Evolutionary conservation across 768 basidiomycete genomes (phyloP).

Genomic region (Xerocomus brunneocitrinus): DNA sequence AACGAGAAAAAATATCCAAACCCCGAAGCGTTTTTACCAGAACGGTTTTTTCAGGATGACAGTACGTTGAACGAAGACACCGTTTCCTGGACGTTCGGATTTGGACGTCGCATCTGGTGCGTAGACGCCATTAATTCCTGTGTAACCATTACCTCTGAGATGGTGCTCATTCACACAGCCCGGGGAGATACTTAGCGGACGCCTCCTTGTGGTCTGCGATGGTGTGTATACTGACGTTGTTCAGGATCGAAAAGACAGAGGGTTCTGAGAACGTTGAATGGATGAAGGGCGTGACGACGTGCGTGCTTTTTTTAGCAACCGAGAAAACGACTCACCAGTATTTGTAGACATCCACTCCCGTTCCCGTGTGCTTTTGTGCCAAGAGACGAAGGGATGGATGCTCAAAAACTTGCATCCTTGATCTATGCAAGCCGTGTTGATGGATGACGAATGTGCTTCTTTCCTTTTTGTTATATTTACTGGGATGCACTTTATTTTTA

Average conservation of each 20-base stretch:
- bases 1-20: conserved; percentile 35
- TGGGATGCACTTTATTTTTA: not conserved
- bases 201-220: conserved; percentile 23
- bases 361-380: conserved; percentile 15
- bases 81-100: conserved; percentile 14
- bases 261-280: conserved; percentile 18
- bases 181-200: conserved; percentile 21
- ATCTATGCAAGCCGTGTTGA: conserved; percentile 2
- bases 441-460: not conserved
- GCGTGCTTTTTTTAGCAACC: not conserved
- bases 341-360: conserved; percentile 12
- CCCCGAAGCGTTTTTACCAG: conserved; percentile 34
- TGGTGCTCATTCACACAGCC: not conserved
- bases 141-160: not conserved
- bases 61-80: conserved; percentile 16
- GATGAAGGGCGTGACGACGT: conserved; percentile 12
- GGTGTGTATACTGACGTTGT: conserved; percentile 12
- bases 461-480: not conserved
- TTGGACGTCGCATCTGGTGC: conserved; percentile 21
- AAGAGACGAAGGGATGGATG: conserved; percentile 15
- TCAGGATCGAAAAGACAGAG: conserved; percentile 15
- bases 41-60: conserved; percentile 29
- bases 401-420: conserved; percentile 10
- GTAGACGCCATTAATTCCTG: not conserved
- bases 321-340: not conserved